Evolutionary conservation across 257 asterid genomes (phyloP).

Genomic region (Coffea eugenioides): DNA sequence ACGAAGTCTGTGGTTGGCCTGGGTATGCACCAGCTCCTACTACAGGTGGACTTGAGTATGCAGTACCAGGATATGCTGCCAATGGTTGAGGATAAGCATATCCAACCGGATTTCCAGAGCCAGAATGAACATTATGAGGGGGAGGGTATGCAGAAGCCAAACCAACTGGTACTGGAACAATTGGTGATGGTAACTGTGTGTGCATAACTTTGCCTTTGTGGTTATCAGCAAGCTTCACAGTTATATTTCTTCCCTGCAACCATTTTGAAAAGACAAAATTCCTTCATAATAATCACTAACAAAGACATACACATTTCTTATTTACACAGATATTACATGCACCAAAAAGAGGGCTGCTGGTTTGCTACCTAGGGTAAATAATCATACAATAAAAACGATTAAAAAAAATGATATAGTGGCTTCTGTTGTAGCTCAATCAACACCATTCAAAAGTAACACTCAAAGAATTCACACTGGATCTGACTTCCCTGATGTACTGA

Average conservation of each 20-base stretch:
- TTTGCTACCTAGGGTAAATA: neutral
- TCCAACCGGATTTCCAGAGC: conserved; percentile 39
- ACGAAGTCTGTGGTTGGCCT: conserved; percentile 46
- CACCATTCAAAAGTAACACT: neutral
- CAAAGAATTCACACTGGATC: neutral
- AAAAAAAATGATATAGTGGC: neutral
- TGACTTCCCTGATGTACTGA: neutral
- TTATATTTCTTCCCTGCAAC: conserved; percentile 71
- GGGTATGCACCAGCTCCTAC: conserved; percentile 38
- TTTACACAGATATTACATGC: too few species aligned
- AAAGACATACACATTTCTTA: neutral
- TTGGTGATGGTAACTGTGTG: conserved; percentile 44
- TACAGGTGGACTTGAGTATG: conserved; percentile 46
- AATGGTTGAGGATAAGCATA: conserved; percentile 54
- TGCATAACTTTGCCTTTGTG: conserved; percentile 56
- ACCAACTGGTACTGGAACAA: conserved; percentile 43
- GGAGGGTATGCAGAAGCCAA: conserved; percentile 51
- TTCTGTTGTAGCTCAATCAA: neutral
- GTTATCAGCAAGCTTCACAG: conserved; percentile 88
- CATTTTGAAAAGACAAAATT: conserved; percentile 3
- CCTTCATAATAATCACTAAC: neutral
- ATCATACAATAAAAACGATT: neutral
- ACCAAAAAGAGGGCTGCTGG: neutral
- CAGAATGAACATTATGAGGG: conserved; percentile 29
- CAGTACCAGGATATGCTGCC: conserved; percentile 37